Percentiles rank a stretch among this genome's conserved stretches.
These are phyloP conservation scores for Monosporascus sp. DNA, from an alignment of 2,329 filamentous ascomycete genomes.

Conservation along the genomic window DNA sequence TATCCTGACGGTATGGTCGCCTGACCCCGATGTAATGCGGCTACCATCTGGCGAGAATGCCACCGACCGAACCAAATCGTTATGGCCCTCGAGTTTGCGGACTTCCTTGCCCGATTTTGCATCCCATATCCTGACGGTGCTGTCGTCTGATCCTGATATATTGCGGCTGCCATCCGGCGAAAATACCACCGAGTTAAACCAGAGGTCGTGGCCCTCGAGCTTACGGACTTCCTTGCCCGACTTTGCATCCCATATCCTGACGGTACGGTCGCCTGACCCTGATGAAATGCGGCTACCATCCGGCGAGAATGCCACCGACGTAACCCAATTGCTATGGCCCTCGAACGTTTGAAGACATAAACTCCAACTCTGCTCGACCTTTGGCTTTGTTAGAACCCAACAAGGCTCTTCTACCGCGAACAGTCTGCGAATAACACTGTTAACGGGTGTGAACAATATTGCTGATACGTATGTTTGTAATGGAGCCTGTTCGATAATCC, in stretches of 20 bases:
- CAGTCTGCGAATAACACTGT: too few species aligned
- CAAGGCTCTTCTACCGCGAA: too few species aligned
- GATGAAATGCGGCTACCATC: neutral
- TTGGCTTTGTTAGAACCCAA: too few species aligned
- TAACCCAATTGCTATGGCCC: neutral
- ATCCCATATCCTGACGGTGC: neutral
- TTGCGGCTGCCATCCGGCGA: neutral
- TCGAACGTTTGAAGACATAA: too few species aligned
- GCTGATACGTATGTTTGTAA: too few species aligned
- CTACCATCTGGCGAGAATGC: neutral
- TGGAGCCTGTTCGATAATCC: too few species aligned
- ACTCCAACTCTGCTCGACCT: too few species aligned
- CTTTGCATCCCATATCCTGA: neutral
- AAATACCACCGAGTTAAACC: neutral
- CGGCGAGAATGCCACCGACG: constrained; percentile 1
- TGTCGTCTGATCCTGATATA: neutral
- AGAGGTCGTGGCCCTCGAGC: neutral
- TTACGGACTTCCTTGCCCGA: neutral
- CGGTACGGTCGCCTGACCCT: neutral
- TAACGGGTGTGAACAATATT: too few species aligned
- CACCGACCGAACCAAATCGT: neutral
- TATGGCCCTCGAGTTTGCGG: neutral
- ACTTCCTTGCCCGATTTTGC: neutral
- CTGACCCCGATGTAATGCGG: too few species aligned
- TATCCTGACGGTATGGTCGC: too few species aligned